Evolutionary conservation across 331 rosid genomes (phyloP), one percentile per base, ranked within the genome.

Genomic region (Acacia concinna): DNA sequence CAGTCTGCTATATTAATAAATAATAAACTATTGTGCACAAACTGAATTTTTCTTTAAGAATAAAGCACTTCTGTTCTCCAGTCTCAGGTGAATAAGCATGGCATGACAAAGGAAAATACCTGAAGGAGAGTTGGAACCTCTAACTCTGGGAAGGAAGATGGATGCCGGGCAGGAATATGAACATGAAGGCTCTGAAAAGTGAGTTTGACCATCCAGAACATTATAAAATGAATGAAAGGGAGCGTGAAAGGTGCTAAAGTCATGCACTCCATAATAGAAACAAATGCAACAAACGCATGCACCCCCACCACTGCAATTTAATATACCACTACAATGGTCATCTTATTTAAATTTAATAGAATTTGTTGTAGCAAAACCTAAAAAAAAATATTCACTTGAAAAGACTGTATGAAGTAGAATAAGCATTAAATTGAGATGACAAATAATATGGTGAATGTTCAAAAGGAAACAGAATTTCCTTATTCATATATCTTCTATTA

Each of bases 101-200:
- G 74, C 49, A 75, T 51, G 79, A 65, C 71, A 64, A 52, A 20
- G 72, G 31, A 43, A 60, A 27, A 67, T 90, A 95, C 99, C 99
- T 93, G 99, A 51, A 92, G 85, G 85, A 93, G 91, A 76, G 97
- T 95, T 23, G 96, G 97, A 75, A 95, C 86, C 90, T 95, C 99
- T 79, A 95, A 79, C 88, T 95, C 99, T 32, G 96, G 94, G 84
- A 73, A 92, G 56, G 97, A 87, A 77, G 91, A 91, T 21, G 96
- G 93, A 86, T 91, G 94, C 0, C 96, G 91, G 49, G 92, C 89
- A 84, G 97, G 97, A 74, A 95, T 91, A 77, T 95, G 99, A 84
- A 93, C 85, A 89, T 83, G 91, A 69, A 95, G 94, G 84, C 86
- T 81, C 99, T 93, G 97, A 68, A 85, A 43, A 83, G 63, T 62